Conservation (phyloP, 176 grass and related monocot genomes). For the Hordeum marinum region DNA sequence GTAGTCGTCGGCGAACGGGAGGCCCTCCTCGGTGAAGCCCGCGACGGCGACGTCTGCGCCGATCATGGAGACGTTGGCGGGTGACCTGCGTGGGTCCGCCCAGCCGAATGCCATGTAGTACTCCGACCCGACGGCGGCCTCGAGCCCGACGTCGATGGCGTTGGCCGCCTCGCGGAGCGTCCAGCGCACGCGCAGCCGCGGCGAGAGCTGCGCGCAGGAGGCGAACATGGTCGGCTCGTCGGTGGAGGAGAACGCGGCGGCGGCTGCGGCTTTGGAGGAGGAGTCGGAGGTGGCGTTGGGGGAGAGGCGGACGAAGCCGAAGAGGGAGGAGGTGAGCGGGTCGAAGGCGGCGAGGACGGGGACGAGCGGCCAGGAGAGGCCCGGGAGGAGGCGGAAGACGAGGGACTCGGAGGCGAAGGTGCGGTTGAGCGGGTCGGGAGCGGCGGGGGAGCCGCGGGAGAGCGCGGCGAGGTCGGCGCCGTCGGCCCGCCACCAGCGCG, state of each 20-base stretch:
- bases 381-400: constrained; percentile 49
- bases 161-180: constrained; percentile 52
- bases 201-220: constrained; percentile 62
- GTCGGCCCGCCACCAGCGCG: constrained; percentile 69
- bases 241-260: background rate
- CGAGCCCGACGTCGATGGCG: constrained; percentile 74
- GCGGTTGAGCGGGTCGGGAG: constrained; percentile 40
- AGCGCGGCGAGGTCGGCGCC: constrained; percentile 54
- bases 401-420: constrained; percentile 61
- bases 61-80: constrained; percentile 47
- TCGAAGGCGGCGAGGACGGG: constrained; percentile 79
- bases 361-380: constrained; percentile 60
- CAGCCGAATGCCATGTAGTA: constrained; percentile 97
- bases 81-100: constrained; percentile 32
- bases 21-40: constrained; percentile 78
- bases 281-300: background rate
- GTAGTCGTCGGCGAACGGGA: constrained; percentile 86
- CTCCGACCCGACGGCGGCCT: constrained; percentile 68
- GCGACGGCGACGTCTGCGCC: constrained; percentile 66
- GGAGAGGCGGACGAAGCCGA: constrained; percentile 58
- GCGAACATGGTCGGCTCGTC: constrained; percentile 63
- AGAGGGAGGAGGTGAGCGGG: constrained; percentile 83
- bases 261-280: background rate
- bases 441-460: constrained; percentile 34
- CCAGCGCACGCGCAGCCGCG: constrained; percentile 69